Evolutionary conservation across 2,329 filamentous ascomycete genomes (phyloP).

Genomic region (Kalmusia sp.): DNA sequence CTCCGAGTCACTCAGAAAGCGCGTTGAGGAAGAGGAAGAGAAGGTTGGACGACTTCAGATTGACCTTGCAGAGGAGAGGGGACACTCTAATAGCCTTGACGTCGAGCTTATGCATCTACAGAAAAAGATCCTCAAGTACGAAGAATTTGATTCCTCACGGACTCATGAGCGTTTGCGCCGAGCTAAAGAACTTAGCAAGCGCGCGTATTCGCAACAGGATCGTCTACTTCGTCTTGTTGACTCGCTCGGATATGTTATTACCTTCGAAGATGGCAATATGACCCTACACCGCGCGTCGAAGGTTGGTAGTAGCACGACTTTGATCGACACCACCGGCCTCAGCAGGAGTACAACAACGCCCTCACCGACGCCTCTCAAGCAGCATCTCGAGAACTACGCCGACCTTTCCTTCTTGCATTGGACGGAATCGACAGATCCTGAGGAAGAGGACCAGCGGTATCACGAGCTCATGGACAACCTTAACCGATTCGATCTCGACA

Average conservation of each 20-base stretch:
- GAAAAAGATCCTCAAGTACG: slow-evolving; percentile 66
- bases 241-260: slow-evolving; percentile 82
- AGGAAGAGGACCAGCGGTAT: slow-evolving; percentile 76
- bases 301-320: slow-evolving; percentile 56
- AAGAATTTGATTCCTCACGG: slow-evolving; percentile 57
- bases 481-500: slow-evolving; percentile 81
- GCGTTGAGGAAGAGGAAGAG: slow-evolving; percentile 76
- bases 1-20: slow-evolving; percentile 77
- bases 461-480: slow-evolving; percentile 75
- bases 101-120: slow-evolving; percentile 75
- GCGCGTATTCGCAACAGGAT: slow-evolving; percentile 83
- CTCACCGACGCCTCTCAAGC: slow-evolving; percentile 62
- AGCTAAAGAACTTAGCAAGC: slow-evolving; percentile 83
- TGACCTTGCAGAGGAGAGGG: slow-evolving; percentile 76
- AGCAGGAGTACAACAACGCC: slow-evolving; percentile 62
- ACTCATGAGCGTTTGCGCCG: slow-evolving; percentile 74
- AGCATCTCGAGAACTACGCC: slow-evolving; percentile 64
- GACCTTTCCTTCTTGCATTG: slow-evolving; percentile 82
- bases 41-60: slow-evolving; percentile 72
- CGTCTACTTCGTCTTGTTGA: slow-evolving; percentile 84
- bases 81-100: slow-evolving; percentile 77
- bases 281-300: slow-evolving; percentile 74
- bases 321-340: slow-evolving; percentile 50
- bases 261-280: slow-evolving; percentile 75
- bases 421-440: slow-evolving; percentile 73